Base-by-base conservation (phyloP, 306 rosid species). In the Cotoneaster glaucophyllus region DNA sequence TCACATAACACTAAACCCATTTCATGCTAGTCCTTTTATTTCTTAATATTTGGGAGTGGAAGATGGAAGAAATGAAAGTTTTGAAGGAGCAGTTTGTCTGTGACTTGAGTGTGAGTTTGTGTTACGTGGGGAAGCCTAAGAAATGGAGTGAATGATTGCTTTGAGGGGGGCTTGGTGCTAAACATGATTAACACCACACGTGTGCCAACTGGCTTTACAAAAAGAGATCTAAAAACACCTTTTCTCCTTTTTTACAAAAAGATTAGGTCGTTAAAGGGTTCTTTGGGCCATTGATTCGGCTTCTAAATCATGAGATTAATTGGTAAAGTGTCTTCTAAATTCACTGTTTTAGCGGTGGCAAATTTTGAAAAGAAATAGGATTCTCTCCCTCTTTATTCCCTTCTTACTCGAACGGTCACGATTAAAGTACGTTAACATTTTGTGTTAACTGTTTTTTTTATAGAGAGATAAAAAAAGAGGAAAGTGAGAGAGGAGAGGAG, bases 181-280 rank as follows among this genome's bases (percentile, higher is more conserved):
- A 92, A 80, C 91, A 95, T 95, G 96, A 95, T 95, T 89, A 92
- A 82, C 62, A 75, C 81, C 90, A 84, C 96, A 86, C 96, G 92
- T 87, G 95, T 86, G 88, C 79, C 98, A 92, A 87, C 93, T 86
- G 93, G 91, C 87, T 82, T 84, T 79, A 31, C 78, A 34, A 71
- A 86, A 69, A 67, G 74, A 76, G 67, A 43, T 39, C 73, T 45
- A 28, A 54, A 61, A 2, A 64, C 26, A 71, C 63, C 64, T 50
- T 43, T 65, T 45, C 65, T 74, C 67, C 29, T 68, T 71, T 74
- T 57, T 77, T 70, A 37, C n/a, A 32, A 28, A 64, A 61, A 67
- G 54, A 54, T 34, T 78, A 48, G 25, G 67, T 64, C 53, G 57
- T 26, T 56, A 65, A 65, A 59, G 73, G 76, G 69, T 81, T 81